These are phyloP conservation scores for Rhizopogon vulgaris DNA, from an alignment of 768 basidiomycete genomes.

Conservation along the genomic window DNA sequence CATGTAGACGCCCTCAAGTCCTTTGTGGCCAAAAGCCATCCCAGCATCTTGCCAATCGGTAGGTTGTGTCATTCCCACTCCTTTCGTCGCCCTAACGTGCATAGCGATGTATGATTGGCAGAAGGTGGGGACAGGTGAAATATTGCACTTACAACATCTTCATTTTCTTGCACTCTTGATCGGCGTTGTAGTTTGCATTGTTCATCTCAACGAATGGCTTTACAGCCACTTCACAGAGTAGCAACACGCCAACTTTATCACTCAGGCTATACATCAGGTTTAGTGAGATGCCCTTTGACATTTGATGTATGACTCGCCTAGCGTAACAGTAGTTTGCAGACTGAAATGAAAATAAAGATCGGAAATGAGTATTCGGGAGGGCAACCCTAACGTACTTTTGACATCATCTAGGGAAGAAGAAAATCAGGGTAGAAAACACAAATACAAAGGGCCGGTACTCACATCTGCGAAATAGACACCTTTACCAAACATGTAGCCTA, in stretches of 20 bases:
- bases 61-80: constrained; percentile 48
- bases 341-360: constrained; percentile 16
- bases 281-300: background rate
- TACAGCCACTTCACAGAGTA: constrained; percentile 56
- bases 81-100: constrained; percentile 42
- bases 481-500: constrained; percentile 60
- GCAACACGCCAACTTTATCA: constrained; percentile 44
- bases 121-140: background rate
- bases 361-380: background rate
- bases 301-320: constrained; percentile 26
- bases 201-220: constrained; percentile 47
- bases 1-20: constrained; percentile 50
- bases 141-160: constrained; percentile 30
- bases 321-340: constrained; percentile 54
- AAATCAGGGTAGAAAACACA: background rate
- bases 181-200: constrained; percentile 45
- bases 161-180: constrained; percentile 36
- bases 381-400: constrained; percentile 35
- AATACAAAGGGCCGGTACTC: constrained; percentile 12
- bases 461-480: constrained; percentile 63
- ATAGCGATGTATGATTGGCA: background rate
- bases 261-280: constrained; percentile 34
- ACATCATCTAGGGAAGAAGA: constrained; percentile 45
- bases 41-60: constrained; percentile 56
- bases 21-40: constrained; percentile 38